Conservation (phyloP, 345 rosid species). For the Citrus sp. region DNA sequence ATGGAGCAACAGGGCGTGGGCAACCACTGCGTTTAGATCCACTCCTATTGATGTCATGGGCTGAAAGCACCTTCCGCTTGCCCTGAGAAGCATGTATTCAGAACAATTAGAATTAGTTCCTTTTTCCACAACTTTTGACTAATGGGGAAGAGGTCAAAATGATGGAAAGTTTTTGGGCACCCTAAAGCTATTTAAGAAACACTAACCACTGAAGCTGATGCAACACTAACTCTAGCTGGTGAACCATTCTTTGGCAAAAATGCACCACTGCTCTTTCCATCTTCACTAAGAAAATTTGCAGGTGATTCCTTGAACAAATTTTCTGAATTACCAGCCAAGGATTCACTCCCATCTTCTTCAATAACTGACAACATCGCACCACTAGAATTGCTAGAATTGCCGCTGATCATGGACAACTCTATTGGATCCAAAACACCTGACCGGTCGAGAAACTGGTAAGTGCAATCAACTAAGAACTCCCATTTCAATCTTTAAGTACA, state of each 20-base stretch:
- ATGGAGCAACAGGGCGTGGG: constrained; percentile 49
- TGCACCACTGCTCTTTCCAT: constrained; percentile 26
- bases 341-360: constrained; percentile 56
- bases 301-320: constrained; percentile 51
- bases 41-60: constrained; percentile 50
- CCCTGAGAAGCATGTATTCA: constrained; percentile 38
- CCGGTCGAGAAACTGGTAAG: constrained; percentile 8
- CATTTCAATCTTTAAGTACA: neutral
- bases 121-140: neutral
- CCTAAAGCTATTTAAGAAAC: neutral
- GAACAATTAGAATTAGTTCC: constrained; percentile 11
- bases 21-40: constrained; percentile 70
- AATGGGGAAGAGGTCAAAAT: neutral
- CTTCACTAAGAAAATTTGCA: constrained; percentile 24
- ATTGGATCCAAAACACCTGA: constrained; percentile 65
- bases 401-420: constrained; percentile 72
- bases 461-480: neutral
- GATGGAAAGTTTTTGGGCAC: neutral
- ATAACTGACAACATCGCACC: constrained; percentile 49
- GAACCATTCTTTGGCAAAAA: constrained; percentile 32
- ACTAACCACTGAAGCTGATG: constrained; percentile 43
- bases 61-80: constrained; percentile 48
- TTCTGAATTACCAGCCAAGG: constrained; percentile 35
- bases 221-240: constrained; percentile 25
- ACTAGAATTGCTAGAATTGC: constrained; percentile 32